Percentiles rank a stretch among this genome's conserved stretches.
Conservation (phyloP, 164 flowering plant genomes). For the Annona squamosa region DNA sequence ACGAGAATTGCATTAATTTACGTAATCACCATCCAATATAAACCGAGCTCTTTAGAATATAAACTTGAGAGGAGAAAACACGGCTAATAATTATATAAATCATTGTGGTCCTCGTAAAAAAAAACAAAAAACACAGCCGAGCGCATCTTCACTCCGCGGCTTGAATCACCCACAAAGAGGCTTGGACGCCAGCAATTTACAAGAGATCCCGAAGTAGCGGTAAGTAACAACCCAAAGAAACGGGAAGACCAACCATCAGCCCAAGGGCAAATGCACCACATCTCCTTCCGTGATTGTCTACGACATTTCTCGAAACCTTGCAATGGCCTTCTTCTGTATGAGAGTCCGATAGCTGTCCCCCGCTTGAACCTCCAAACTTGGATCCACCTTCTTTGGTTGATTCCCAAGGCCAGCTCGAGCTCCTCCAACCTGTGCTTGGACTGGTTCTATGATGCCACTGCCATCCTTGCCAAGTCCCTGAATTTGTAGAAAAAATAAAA, state of each 20-base stretch:
- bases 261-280: neutral
- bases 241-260: neutral
- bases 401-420: constrained; percentile 87
- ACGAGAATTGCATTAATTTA: no score
- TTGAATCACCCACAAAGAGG: no score
- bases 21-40: no score
- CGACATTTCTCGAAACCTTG: constrained; percentile 87
- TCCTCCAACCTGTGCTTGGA: constrained; percentile 65
- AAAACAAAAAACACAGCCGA: no score
- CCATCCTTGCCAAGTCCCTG: constrained; percentile 98
- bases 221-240: neutral
- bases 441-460: constrained; percentile 91
- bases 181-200: no score
- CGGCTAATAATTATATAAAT: no score
- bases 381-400: constrained; percentile 70
- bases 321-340: constrained; percentile 87
- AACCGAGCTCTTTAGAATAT: no score
- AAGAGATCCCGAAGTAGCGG: no score
- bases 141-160: no score
- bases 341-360: constrained; percentile 87
- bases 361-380: constrained; percentile 71
- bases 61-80: no score
- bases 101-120: no score
- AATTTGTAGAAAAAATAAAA: neutral
- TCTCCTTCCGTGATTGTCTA: constrained; percentile 5